Conservation (phyloP, 1,284 basidiomycete species). For the Melampsora larici-populina region DNA sequence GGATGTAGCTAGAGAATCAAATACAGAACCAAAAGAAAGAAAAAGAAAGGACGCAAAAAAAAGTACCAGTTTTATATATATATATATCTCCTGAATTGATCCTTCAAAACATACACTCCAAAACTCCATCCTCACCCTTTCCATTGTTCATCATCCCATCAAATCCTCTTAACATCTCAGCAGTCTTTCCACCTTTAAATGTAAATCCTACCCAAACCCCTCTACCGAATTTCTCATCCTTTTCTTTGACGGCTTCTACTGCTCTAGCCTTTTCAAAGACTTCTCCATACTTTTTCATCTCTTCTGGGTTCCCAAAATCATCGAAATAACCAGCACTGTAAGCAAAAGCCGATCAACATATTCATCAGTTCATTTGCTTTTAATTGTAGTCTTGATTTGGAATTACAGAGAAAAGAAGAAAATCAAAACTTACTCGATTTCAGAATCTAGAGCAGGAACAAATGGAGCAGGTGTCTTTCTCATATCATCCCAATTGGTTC, state of each 20-base stretch:
- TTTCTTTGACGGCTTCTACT: slow-evolving; percentile 85
- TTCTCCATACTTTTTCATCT: slow-evolving; percentile 90
- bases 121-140: neutral
- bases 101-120: slow-evolving; percentile 26
- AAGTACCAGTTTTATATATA: neutral
- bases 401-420: neutral
- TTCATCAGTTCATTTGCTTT: neutral
- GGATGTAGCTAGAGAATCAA: neutral
- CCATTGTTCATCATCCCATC: neutral
- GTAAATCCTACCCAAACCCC: slow-evolving; percentile 98
- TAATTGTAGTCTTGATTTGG: neutral
- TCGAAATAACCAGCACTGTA: slow-evolving; percentile 87
- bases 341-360: neutral
- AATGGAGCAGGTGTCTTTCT: slow-evolving; percentile 82
- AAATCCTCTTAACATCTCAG: slow-evolving; percentile 35
- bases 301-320: slow-evolving; percentile 84
- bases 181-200: slow-evolving; percentile 58
- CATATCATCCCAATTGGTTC: slow-evolving; percentile 71
- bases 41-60: neutral
- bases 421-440: slow-evolving; percentile 63
- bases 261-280: slow-evolving; percentile 95
- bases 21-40: slow-evolving; percentile 8
- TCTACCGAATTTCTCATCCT: slow-evolving; percentile 68
- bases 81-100: neutral
- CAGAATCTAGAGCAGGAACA: slow-evolving; percentile 89